These are phyloP conservation scores for Apiospora malaysiana DNA, from an alignment of 2,329 filamentous ascomycete species.

Conservation along the genomic window DNA sequence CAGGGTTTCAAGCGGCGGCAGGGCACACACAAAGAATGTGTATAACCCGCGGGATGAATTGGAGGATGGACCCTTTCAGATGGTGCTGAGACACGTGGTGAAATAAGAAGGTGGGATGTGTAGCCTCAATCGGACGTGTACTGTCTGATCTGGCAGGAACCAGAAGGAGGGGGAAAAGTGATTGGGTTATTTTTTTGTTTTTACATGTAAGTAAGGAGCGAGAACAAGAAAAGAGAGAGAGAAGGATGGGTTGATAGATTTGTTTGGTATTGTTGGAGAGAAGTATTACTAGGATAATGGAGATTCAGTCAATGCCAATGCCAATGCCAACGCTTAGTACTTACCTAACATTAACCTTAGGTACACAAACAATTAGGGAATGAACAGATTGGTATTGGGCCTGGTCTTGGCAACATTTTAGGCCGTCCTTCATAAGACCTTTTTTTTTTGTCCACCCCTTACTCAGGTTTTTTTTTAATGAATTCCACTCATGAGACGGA, in stretches of 20 bases:
- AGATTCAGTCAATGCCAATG: neutral
- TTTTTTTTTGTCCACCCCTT: neutral
- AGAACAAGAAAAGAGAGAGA: neutral
- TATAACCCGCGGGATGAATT: neutral
- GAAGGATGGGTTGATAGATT: conserved; percentile 5
- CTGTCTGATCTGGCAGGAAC: neutral
- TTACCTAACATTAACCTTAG: no score
- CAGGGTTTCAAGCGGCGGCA: conserved; percentile 2
- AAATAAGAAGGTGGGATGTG: neutral
- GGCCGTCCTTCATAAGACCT: neutral
- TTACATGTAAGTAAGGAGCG: conserved; percentile 2
- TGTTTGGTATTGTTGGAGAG: conserved; percentile 1
- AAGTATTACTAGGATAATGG: neutral
- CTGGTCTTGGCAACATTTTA: neutral
- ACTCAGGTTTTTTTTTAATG: neutral
- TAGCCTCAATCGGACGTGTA: neutral
- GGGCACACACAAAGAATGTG: neutral
- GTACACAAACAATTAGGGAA: neutral
- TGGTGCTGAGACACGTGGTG: conserved; percentile 1
- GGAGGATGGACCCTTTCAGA: neutral
- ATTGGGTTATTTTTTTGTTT: neutral
- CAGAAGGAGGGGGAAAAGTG: neutral
- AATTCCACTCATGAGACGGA: neutral
- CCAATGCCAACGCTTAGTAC: no score
- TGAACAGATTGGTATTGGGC: neutral